phyloP scores from a whole-genome alignment of 2,329 filamentous ascomycete species.

The Scedosporium boydii region DNA sequence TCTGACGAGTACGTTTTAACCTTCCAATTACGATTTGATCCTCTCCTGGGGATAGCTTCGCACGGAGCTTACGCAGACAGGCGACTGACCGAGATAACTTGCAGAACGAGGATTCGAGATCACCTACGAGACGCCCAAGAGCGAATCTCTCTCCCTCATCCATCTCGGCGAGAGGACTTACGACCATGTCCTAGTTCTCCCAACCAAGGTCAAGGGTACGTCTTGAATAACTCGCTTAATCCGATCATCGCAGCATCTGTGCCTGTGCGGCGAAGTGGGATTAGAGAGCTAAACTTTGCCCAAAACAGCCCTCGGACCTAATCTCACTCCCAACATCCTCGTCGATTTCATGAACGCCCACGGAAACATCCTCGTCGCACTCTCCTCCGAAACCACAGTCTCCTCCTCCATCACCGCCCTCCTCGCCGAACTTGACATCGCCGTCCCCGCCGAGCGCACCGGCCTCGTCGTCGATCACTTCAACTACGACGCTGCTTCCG shows the following conservation, averaged over 20 bases:
- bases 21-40: conserved; percentile 6
- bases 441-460: conserved; percentile 76
- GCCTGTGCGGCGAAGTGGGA: too few species aligned
- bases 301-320: conserved; percentile 67
- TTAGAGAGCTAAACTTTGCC: not conserved
- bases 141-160: conserved; percentile 68
- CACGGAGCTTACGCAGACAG: not conserved
- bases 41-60: not conserved
- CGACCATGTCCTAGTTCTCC: conserved; percentile 85
- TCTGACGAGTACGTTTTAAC: conserved; percentile 45
- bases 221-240: conserved; percentile 3
- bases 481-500: conserved; percentile 72
- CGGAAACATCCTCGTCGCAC: conserved; percentile 82
- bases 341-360: conserved; percentile 86
- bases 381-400: conserved; percentile 62
- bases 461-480: conserved; percentile 91
- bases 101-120: conserved; percentile 76
- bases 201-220: conserved; percentile 79
- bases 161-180: conserved; percentile 78
- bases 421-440: conserved; percentile 80
- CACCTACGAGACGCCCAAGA: conserved; percentile 75
- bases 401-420: conserved; percentile 67
- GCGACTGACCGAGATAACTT: conserved; percentile 12
- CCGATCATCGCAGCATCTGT: not conserved
- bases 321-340: conserved; percentile 74